phyloP scores from a whole-genome alignment of 495 filamentous ascomycete genomes.

The Neurospora tetraspora region DNA sequence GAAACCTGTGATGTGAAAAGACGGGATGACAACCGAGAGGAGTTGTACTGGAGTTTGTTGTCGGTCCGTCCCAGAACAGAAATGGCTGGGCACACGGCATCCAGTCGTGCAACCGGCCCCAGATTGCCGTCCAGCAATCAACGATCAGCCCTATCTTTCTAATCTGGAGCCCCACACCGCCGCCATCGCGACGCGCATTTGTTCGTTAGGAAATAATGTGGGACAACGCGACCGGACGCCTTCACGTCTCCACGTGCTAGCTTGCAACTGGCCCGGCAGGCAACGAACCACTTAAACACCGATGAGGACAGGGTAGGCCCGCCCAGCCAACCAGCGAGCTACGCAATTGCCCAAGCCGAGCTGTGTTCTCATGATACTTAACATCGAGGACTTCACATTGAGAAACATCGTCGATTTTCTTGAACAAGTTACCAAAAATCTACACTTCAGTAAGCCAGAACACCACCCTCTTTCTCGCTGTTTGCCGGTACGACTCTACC shows the following conservation, averaged over 20 bases:
- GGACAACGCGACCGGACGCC: conserved; percentile 10
- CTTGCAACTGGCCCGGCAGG: not conserved
- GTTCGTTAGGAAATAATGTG: conserved; percentile 2
- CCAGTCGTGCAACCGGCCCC: not conserved
- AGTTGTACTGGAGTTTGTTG: not conserved
- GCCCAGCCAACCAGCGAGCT: not conserved
- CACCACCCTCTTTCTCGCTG: not conserved
- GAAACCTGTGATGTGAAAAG: not conserved
- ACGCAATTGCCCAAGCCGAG: not conserved
- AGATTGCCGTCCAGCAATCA: not conserved
- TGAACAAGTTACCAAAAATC: not conserved
- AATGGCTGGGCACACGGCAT: not conserved
- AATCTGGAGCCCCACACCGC: conserved; percentile 5
- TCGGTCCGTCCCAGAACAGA: not conserved
- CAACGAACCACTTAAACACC: not conserved
- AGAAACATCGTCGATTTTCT: not conserved
- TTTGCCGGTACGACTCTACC: not conserved
- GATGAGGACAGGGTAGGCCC: not conserved
- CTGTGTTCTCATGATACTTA: not conserved
- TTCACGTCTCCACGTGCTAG: conserved; percentile 15
- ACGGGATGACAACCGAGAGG: not conserved
- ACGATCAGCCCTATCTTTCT: not conserved
- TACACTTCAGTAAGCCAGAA: not conserved
- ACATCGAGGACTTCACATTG: not conserved
- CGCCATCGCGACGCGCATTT: conserved; percentile 5